Evolutionary conservation across 108 stramenopile species (phyloP), one percentile per base, ranked within the genome.

Genomic region (Parietichytrium sp.): DNA sequence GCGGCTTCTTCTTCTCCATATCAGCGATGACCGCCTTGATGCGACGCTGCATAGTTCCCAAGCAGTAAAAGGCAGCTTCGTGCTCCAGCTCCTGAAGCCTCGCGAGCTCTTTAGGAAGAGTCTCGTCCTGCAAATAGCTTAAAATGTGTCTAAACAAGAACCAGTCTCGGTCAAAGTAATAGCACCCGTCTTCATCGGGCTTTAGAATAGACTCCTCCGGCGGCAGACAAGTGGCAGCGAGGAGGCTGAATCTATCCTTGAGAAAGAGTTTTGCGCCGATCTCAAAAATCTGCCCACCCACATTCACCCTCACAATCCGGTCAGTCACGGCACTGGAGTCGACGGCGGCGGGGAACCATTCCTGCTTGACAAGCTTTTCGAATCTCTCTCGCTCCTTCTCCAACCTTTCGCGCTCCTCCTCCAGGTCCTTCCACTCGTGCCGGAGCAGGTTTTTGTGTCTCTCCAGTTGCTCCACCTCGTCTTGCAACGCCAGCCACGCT

Each of bases 381-480:
- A 72, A 72, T 4, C 55, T 16, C 38, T 72, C 36, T 18, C 55
- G 55, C 55, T 72, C 55, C 18, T 18, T 72, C 15, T 72, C 55
- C 36, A 72, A 38, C 13, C 55, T 30, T 23, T 72, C 55, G 55
- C 55, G 55, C 29, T 72, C 55, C 10, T 72, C 55, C 38, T 72
- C 55, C 20, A 72, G 55, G 38, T 72, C 55, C 38, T 18, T 72
- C 55, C 55, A 72, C 55, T 72, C 55, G 38, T 72, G 55, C 29
- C 42, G 33, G 18, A 72, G 55, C 55, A 72, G 29, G 6, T 30
- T 23, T 30, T 38, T 30, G 38, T 72, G 55, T 4, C 55, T 27
- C 38, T 72, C 55, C 36, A 72, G 55, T 38, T 72, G 55, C 36
- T 72, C 55, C 4, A 72, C 55, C 38, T 72, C 55, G 55, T 72